Conservation (phyloP, 176 grass and related monocot species). For the Saccharum spontaneum region DNA sequence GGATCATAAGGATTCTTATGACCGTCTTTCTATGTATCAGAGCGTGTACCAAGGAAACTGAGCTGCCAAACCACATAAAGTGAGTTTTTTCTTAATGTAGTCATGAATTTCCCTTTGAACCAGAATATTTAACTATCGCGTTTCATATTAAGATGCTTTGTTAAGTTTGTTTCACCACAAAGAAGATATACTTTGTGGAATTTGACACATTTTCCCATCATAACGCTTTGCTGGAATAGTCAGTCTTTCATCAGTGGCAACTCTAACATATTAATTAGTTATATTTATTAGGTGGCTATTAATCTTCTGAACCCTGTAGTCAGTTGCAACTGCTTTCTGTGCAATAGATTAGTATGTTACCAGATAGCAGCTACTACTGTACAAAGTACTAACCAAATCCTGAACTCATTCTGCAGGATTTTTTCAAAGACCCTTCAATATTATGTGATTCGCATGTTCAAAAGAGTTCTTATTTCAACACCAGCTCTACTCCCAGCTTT, state of each 20-base stretch:
- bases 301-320: conserved; percentile 18
- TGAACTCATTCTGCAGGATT: conserved; percentile 54
- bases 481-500: conserved; percentile 76
- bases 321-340: conserved; percentile 11
- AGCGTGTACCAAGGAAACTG: conserved; percentile 58
- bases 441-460: conserved; percentile 75
- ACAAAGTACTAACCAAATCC: conserved; percentile 8
- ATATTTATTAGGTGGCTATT: not conserved
- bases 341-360: conserved; percentile 26
- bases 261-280: conserved; percentile 1
- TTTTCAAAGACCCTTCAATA: conserved; percentile 71
- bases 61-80: conserved; percentile 76
- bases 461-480: conserved; percentile 76
- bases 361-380: not conserved
- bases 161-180: not conserved
- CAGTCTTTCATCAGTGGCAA: conserved; percentile 17
- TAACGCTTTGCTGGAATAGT: conserved; percentile 6
- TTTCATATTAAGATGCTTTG: not conserved
- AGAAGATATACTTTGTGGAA: conserved; percentile 2
- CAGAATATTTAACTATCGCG: not conserved
- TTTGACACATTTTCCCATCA: not conserved
- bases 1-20: conserved; percentile 78
- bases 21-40: conserved; percentile 85
- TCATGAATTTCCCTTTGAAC: not conserved
- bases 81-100: conserved; percentile 25